These are phyloP conservation scores for Hypoxylon intermedium DNA, from an alignment of 495 filamentous ascomycete genomes.

Conservation along the genomic window DNA sequence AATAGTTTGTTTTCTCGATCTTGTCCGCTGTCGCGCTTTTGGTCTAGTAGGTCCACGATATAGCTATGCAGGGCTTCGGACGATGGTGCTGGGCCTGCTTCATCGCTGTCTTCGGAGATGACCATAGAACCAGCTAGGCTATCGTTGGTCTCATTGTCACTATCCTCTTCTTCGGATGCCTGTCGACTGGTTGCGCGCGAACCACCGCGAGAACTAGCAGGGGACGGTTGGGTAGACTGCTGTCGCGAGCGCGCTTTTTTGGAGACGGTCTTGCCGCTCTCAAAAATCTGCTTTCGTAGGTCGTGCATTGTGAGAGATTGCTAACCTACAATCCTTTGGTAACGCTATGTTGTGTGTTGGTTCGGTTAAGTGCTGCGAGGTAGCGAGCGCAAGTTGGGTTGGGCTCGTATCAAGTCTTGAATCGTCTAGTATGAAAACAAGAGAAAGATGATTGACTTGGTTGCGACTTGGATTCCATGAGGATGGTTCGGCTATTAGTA, in stretches of 20 bases:
- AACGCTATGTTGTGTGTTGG: background rate
- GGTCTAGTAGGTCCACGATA: slow-evolving; percentile 83
- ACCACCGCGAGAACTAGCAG: slow-evolving; percentile 54
- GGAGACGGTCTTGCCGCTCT: slow-evolving; percentile 91
- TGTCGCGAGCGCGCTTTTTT: slow-evolving; percentile 81
- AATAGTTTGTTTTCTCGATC: slow-evolving; percentile 76
- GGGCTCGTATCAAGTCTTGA: slow-evolving; percentile 40
- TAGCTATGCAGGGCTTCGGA: slow-evolving; percentile 70
- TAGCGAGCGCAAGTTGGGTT: background rate
- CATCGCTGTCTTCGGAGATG: slow-evolving; percentile 56
- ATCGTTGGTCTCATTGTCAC: slow-evolving; percentile 53
- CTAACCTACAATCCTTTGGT: slow-evolving; percentile 1
- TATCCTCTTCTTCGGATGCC: slow-evolving; percentile 81
- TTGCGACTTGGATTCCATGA: slow-evolving; percentile 46
- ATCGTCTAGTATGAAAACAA: slow-evolving; percentile 34
- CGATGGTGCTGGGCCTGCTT: slow-evolving; percentile 61
- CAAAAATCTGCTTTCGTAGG: slow-evolving; percentile 78
- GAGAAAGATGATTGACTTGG: slow-evolving; percentile 17
- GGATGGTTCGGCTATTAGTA: slow-evolving; percentile 33
- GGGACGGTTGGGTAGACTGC: slow-evolving; percentile 67
- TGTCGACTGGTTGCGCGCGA: slow-evolving; percentile 70
- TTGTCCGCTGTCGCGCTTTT: slow-evolving; percentile 83
- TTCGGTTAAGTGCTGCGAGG: no score
- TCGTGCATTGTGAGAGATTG: slow-evolving; percentile 66
- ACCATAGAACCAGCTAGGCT: slow-evolving; percentile 58